Evolutionary conservation across 345 rosid genomes (phyloP).

Genomic region (Stellera chamaejasme): DNA sequence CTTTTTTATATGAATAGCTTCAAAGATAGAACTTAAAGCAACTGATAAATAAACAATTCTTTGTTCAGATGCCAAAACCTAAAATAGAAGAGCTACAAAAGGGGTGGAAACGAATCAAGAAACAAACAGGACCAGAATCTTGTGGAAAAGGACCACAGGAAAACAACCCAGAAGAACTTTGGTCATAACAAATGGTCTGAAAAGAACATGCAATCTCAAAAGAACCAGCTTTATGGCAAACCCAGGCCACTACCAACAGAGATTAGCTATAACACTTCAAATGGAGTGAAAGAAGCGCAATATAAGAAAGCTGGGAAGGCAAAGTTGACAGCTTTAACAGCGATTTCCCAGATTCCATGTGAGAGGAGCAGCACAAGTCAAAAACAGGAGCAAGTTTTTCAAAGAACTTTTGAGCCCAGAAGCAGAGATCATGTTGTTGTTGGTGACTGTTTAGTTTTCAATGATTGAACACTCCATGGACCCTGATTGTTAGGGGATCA

Average conservation of each 20-base stretch:
- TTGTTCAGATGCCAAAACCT: no score
- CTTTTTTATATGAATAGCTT: slow-evolving; percentile 5
- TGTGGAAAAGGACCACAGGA: no score
- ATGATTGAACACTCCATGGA: slow-evolving; percentile 28
- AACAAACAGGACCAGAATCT: no score
- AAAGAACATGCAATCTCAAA: not conserved
- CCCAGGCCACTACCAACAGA: slow-evolving; percentile 8
- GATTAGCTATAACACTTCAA: not conserved
- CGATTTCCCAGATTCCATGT: slow-evolving; percentile 10
- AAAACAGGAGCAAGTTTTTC: slow-evolving; percentile 13
- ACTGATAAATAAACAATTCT: slow-evolving; percentile 1
- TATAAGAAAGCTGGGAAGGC: not conserved
- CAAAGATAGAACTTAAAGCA: slow-evolving; percentile 5
- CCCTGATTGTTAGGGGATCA: slow-evolving; percentile 17
- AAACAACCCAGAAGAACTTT: no score
- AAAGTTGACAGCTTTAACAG: not conserved
- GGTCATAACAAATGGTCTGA: no score
- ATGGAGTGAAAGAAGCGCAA: not conserved
- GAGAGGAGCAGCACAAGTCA: slow-evolving; percentile 19
- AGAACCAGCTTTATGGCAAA: not conserved
- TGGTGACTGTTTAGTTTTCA: slow-evolving; percentile 17
- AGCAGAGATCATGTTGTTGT: not conserved
- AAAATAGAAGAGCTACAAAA: no score
- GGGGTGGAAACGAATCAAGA: no score
- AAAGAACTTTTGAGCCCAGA: slow-evolving; percentile 9